Conservation (phyloP, 2,329 filamentous ascomycete species). For the Colletotrichum sp. region DNA sequence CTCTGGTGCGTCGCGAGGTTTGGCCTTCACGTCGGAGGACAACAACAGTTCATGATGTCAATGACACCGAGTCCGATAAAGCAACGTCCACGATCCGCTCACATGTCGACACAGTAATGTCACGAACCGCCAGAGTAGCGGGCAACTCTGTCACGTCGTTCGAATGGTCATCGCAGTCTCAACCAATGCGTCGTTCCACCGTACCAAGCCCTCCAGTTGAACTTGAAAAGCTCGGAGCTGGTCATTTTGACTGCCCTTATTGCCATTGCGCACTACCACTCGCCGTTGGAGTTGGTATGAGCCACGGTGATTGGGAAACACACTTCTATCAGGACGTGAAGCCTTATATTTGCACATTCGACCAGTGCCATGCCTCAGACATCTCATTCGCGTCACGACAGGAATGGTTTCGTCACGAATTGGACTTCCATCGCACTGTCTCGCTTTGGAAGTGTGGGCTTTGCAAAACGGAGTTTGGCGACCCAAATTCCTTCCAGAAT, state of each 20-base stretch:
- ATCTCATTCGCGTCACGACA: not conserved
- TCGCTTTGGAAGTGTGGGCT: too few relatives aligned
- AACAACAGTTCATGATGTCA: not conserved
- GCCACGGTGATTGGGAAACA: not conserved
- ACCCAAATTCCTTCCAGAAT: too few relatives aligned
- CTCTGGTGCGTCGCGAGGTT: not conserved
- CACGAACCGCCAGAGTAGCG: not conserved
- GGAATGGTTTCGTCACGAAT: not conserved
- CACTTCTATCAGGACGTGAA: not conserved
- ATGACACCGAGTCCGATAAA: not conserved
- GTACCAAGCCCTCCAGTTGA: not conserved
- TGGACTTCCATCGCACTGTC: not conserved
- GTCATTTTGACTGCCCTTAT: not conserved
- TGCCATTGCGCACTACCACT: not conserved
- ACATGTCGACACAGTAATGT: not conserved
- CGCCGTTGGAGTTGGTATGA: not conserved
- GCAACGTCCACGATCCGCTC: not conserved
- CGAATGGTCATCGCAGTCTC: not conserved
- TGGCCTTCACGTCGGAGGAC: not conserved
- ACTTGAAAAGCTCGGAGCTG: not conserved
- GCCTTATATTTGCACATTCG: not conserved
- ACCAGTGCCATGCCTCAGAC: accelerated
- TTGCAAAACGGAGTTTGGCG: too few relatives aligned
- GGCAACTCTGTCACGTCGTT: not conserved
- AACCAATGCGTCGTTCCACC: not conserved